phyloP scores from a whole-genome alignment of 768 basidiomycete genomes.

The Suillus decipiens region DNA sequence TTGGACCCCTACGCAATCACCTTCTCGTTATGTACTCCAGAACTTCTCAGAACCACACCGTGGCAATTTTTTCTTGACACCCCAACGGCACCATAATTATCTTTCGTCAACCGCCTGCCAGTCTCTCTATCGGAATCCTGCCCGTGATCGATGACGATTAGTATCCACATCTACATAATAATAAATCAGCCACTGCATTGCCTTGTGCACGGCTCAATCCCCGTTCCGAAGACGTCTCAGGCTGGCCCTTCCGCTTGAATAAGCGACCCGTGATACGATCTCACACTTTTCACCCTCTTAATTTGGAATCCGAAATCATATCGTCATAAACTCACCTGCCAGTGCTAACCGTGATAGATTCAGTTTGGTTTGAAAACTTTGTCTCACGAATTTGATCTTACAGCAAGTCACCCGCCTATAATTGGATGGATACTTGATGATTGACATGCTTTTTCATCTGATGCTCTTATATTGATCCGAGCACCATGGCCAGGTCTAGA shows the following conservation, averaged over 20 bases:
- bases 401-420: not conserved
- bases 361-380: slow-evolving; percentile 4
- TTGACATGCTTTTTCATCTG: slow-evolving; percentile 3
- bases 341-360: slow-evolving; percentile 2
- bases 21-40: slow-evolving; percentile 1
- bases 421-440: not conserved
- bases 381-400: slow-evolving; percentile 6
- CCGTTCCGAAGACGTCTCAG: not conserved
- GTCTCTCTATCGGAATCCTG: not conserved
- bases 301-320: not conserved
- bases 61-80: not conserved
- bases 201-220: not conserved
- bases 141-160: not conserved
- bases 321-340: not conserved
- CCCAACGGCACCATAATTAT: slow-evolving; percentile 4
- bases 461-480: slow-evolving; percentile 3
- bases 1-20: not conserved
- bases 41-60: slow-evolving; percentile 8
- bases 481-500: slow-evolving; percentile 1
- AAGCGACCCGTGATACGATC: slow-evolving; percentile 6
- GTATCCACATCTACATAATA: not conserved
- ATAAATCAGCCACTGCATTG: not conserved
- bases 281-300: not conserved
- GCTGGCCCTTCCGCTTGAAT: not conserved
- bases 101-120: slow-evolving; percentile 1